Evolutionary conservation across 169 alveolate species (phyloP).

Genomic region (Amoebophrya sp.): DNA sequence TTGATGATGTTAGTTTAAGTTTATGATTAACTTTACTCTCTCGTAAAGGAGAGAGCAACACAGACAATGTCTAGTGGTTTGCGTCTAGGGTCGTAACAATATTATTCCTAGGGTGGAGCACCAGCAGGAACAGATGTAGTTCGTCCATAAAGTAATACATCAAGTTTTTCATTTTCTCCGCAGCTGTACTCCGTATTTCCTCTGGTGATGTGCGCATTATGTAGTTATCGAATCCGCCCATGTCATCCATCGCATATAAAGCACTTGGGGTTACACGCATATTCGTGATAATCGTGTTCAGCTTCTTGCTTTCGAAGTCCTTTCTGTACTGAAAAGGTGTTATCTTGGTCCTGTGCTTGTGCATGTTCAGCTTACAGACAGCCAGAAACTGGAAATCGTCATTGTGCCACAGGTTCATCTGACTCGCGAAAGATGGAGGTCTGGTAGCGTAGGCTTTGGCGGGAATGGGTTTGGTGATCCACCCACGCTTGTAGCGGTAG

Average conservation of each 20-base stretch:
- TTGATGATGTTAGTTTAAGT: too few species aligned
- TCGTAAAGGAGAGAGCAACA: too few species aligned
- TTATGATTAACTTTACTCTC: too few species aligned
- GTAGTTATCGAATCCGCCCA: conserved; percentile 76
- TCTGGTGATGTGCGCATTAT: conserved; percentile 73
- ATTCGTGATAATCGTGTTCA: conserved; percentile 64
- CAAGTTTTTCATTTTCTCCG: conserved; percentile 66
- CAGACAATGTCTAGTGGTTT: too few species aligned
- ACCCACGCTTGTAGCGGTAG: conserved; percentile 62
- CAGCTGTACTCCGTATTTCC: conserved; percentile 70
- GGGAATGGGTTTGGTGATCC: conserved; percentile 71
- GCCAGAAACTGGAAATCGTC: conserved; percentile 64
- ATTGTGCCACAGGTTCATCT: conserved; percentile 71
- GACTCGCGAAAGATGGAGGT: conserved; percentile 76
- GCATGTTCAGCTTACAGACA: conserved; percentile 36
- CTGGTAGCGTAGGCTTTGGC: conserved; percentile 73
- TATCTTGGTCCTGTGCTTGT: conserved; percentile 36
- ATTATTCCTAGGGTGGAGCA: too few species aligned
- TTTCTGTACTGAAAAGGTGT: conserved; percentile 38
- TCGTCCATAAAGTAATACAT: conserved; percentile 62
- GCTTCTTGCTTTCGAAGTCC: conserved; percentile 40
- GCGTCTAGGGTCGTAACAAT: too few species aligned
- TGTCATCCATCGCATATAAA: conserved; percentile 64
- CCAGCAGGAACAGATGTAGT: too few species aligned
- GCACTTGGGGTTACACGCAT: conserved; percentile 68